Base-by-base conservation (phyloP, 345 rosid species). In the Arabis hirsuta region DNA sequence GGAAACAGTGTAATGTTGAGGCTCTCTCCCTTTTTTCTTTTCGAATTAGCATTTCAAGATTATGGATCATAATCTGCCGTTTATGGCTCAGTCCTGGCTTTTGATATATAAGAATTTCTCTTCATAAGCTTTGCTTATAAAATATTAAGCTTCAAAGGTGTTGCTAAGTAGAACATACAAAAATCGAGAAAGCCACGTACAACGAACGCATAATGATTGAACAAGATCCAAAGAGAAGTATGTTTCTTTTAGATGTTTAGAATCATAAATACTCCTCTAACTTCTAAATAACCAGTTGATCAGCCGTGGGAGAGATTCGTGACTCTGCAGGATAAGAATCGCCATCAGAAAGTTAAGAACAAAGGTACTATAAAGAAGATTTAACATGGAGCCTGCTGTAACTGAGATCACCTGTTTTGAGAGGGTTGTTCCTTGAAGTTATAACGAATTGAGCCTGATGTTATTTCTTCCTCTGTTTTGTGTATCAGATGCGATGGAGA, bases 181-280 rank as follows among this genome's bases (percentile, higher is more conserved):
- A 43, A 36, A 51, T 12, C 4, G 26, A 53, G 14, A 60, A 67
- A 67, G 48, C 7, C 65, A 73, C 6, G 42, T 66, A 59, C 51
- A 58, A 57, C 14, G 39, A 66, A 67, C 14, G 34, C 73, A 55
- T 55, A 67, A 44, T 12, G 34, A 74, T 38, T 53, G 73, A 68
- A 75, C 70, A 68, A 54, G 67, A 62, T 46, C 44, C 46, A 62
- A 54, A 39, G 47, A 61, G 19, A 53, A 57, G 60, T 31, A 19
- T 58, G 39, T 45, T 60, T 12, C 68, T 43, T 60, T 54, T 19
- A 67, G 54, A 48, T 52, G 55, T 60, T 74, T 8, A 12, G 62
- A 60, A 62, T 54, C 64, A 68, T 61, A 75, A 75, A 61, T 46
- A 75, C 69, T 67, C 12, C 8, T 68, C 74, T 68, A 68, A 61